Evolutionary conservation across 257 asterid genomes (phyloP).

Genomic region (Agastache rugosa): DNA sequence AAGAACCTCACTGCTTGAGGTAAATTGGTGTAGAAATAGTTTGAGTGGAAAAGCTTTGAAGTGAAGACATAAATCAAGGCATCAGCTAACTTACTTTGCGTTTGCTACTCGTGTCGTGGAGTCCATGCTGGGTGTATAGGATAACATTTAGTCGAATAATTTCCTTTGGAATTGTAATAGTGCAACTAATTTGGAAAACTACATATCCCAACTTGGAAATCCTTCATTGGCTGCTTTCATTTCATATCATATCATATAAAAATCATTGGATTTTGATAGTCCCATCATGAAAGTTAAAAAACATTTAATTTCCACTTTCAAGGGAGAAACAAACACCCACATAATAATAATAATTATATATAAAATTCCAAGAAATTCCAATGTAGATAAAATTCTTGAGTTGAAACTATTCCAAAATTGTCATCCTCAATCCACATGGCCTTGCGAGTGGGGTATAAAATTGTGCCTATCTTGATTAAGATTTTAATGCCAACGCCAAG

Average conservation of each 20-base stretch:
- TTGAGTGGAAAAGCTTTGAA: background rate
- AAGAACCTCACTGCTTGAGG: background rate
- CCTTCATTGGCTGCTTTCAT: constrained; percentile 24
- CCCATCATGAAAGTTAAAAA: background rate
- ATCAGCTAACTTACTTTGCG: background rate
- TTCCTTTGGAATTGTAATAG: background rate
- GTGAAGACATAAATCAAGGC: background rate
- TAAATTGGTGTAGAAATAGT: background rate
- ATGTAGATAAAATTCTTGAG: constrained; percentile 1
- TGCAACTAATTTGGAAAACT: constrained; percentile 3
- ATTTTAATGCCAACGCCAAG: background rate
- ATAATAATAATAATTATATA: no score
- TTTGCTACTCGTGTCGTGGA: background rate
- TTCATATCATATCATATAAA: background rate
- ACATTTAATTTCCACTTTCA: background rate
- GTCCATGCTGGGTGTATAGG: background rate
- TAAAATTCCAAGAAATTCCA: background rate
- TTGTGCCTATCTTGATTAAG: background rate
- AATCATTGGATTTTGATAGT: background rate
- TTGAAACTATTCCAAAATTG: constrained; percentile 11
- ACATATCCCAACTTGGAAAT: constrained; percentile 7
- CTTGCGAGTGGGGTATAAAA: constrained; percentile 14
- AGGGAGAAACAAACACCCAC: background rate
- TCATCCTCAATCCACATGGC: constrained; percentile 20
- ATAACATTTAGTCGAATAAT: background rate